Evolutionary conservation across 768 basidiomycete genomes (phyloP), one percentile per base, ranked within the genome.

Genomic region (Ramaria rubella): DNA sequence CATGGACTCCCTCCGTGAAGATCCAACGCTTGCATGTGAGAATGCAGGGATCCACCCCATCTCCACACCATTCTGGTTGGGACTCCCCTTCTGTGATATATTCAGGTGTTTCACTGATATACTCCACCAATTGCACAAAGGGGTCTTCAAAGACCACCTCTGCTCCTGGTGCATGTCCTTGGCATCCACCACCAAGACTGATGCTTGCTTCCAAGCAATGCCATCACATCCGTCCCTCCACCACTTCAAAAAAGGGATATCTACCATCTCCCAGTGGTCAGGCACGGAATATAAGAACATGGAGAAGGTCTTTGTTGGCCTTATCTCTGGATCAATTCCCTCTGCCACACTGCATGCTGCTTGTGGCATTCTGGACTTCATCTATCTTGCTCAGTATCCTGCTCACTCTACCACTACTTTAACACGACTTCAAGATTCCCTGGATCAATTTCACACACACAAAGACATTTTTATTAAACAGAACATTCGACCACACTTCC

Each of bases 121-220:
- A 19, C 71, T 79, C n/a, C 78, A 81, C 58, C 76, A 78, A 60
- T 64, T 80, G 0, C 70, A 78, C 62, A 74, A 80, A 58, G 78
- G 78, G 60, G n/a, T 26, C 21, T 4, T 24, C n/a, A n/a, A n/a
- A n/a, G n/a, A n/a, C n/a, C n/a, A n/a, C n/a, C n/a, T n/a, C n/a
- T n/a, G n/a, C n/a, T n/a, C n/a, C n/a, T n/a, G n/a, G n/a, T n/a
- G n/a, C n/a, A n/a, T n/a, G n/a, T n/a, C n/a, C n/a, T n/a, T 64
- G 8, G 23, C 61, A 0, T 61, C 61, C 6, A 30, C 43, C 15
- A 50, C 45, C 3, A 62, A 63, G 26, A 14, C 68, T 7, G 62
- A 68, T 29, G 24, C 38, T 5, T 40, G 55, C 1, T 63, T 64
- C 52, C 40, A 58, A 29, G 55, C 45, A 0, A 55, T 67, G 58